Conservation (phyloP, 2,329 filamentous ascomycete species). For the Onygena corvina region DNA sequence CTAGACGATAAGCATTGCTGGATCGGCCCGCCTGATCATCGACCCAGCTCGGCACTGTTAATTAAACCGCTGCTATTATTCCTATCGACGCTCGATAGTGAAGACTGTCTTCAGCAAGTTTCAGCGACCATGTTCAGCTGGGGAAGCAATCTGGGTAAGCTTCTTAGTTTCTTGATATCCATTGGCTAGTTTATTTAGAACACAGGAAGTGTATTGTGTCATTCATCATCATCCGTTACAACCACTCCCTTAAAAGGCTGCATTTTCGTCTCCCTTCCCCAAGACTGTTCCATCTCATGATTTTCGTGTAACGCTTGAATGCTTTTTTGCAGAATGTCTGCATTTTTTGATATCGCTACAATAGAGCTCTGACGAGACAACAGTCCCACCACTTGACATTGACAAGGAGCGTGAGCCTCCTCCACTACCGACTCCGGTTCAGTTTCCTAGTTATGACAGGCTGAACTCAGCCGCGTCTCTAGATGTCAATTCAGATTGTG, state of each 20-base stretch:
- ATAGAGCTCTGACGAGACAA: not conserved
- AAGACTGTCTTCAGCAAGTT: not conserved
- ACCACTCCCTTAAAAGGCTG: not conserved
- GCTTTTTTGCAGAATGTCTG: not conserved
- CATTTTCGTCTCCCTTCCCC: not conserved
- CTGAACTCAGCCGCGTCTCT: not conserved
- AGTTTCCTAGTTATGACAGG: slow-evolving; percentile 37
- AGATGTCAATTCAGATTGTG: slow-evolving; percentile 22
- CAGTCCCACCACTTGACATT: slow-evolving; percentile 24
- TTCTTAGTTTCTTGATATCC: not conserved
- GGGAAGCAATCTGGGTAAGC: slow-evolving; percentile 16
- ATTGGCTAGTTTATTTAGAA: slow-evolving; percentile 1
- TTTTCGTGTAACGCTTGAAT: not conserved
- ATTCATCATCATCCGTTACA: not conserved
- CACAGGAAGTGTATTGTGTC: not conserved
- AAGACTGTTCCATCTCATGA: not conserved
- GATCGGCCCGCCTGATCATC: too few relatives aligned
- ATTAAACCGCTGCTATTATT: too few relatives aligned
- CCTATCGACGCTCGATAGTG: not conserved
- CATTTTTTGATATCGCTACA: not conserved
- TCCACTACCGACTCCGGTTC: slow-evolving; percentile 38
- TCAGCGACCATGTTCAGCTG: slow-evolving; percentile 15
- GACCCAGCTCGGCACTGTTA: too few relatives aligned
- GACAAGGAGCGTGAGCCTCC: slow-evolving; percentile 39
- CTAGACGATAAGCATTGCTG: too few relatives aligned